Base-by-base conservation (phyloP, 2,329 filamentous ascomycete species). In the Fusarium compactum region DNA sequence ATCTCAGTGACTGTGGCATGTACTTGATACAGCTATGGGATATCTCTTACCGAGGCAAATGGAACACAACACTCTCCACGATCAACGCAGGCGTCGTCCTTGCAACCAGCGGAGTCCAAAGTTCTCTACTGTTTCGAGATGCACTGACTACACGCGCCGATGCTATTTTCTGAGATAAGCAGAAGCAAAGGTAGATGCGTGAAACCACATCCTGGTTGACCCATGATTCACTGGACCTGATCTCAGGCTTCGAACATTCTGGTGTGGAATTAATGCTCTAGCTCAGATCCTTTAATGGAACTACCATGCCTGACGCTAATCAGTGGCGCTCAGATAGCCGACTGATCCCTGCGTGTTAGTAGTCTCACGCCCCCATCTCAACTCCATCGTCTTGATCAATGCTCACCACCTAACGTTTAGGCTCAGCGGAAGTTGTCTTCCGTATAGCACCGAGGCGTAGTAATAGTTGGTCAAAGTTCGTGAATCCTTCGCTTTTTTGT, bases 121-220 rank as follows among this genome's bases (percentile, higher is more conserved):
- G 32, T 22, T 25, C 32, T 52, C 12, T 53, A 29, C 40, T 4
- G 30, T 53, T 53, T 61, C 56, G 44, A 61, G 2, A 18, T 24
- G 15, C 9, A 34, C 29, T 29, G 27, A 55, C 25, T 5, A 16
- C 8, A 44, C 3, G 9, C 11, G 11, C 18, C 24, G 7, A 9
- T 27, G 20, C 62, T 46, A 65, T 20, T 58, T 64, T 65, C 62
- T 64, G 62, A 65, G 50, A 10, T 58, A 46, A 65, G 45, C 45
- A 40, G 32, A 52, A 52, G 30, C 48, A 45, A 45, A 46, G 18
- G 14, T 25, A 32, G 27, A 56, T 20, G 41, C 18, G 15, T 38
- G 29, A 27, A 38, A 29, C 43, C 53, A 30, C 22, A 29, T 32
- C 29, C 22, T 12, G 8, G 24, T 20, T 29, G 15, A 14, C 18